Percentiles rank a stretch among this genome's conserved stretches.
phyloP scores from a whole-genome alignment of 2,329 filamentous ascomycete genomes.

The Xylaria sp. region DNA sequence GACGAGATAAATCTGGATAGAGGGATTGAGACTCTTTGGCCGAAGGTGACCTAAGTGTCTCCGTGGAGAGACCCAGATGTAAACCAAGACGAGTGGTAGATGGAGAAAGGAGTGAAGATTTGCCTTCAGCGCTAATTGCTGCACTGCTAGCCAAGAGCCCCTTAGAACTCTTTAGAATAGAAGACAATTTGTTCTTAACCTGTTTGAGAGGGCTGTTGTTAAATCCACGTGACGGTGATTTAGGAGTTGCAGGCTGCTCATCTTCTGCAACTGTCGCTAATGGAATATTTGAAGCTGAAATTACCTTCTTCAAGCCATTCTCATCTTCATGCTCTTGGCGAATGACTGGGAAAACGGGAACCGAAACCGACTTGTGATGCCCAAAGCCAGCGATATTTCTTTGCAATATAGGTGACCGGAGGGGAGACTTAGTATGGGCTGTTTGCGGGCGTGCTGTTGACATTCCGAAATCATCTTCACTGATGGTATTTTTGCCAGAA shows the following conservation, averaged over 20 bases:
- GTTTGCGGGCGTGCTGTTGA: conserved; percentile 54
- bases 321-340: conserved; percentile 44
- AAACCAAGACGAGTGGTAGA: conserved; percentile 59
- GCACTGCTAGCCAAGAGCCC: conserved; percentile 84
- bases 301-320: conserved; percentile 64
- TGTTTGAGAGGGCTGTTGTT: conserved; percentile 86
- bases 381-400: conserved; percentile 51
- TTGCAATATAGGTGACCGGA: conserved; percentile 47
- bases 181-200: conserved; percentile 91
- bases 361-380: conserved; percentile 72
- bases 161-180: conserved; percentile 87
- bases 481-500: conserved; percentile 59
- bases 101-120: conserved; percentile 66
- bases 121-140: conserved; percentile 70
- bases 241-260: conserved; percentile 59
- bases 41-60: conserved; percentile 54
- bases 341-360: conserved; percentile 60
- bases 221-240: conserved; percentile 66
- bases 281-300: conserved; percentile 67
- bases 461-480: conserved; percentile 58
- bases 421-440: conserved; percentile 50
- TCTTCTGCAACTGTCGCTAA: conserved; percentile 60
- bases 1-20: conserved; percentile 59
- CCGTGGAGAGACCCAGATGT: conserved; percentile 58
- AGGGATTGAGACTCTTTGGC: conserved; percentile 50